Conservation (phyloP, 148 eudicot genomes). For the Amaranthus palmeri region DNA sequence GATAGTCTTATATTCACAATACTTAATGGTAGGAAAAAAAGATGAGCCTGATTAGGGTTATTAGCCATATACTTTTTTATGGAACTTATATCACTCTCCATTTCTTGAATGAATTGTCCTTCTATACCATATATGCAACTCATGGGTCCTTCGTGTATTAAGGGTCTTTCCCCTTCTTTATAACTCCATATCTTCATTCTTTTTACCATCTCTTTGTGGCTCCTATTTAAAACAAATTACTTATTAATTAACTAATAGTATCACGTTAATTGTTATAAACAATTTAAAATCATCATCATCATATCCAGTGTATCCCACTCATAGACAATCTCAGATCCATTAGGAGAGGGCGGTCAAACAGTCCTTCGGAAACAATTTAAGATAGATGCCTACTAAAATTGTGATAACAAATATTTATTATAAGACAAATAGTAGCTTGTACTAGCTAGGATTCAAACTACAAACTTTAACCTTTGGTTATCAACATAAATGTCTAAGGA, state of each 20-base stretch:
- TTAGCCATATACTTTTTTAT: constrained; percentile 18
- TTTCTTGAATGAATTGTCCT: constrained; percentile 54
- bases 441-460: too few relatives aligned
- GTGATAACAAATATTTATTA: too few relatives aligned
- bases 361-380: too few relatives aligned
- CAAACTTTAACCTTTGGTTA: too few relatives aligned
- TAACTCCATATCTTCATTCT: constrained; percentile 51
- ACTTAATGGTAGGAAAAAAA: constrained; percentile 41
- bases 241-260: background rate
- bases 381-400: too few relatives aligned
- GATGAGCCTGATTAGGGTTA: constrained; percentile 30
- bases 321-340: too few relatives aligned
- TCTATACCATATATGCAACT: constrained; percentile 44
- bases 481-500: too few relatives aligned
- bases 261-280: too few relatives aligned
- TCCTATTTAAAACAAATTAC: constrained; percentile 29
- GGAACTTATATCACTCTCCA: constrained; percentile 38
- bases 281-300: too few relatives aligned
- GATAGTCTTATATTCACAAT: constrained; percentile 39
- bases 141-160: constrained; percentile 50
- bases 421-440: too few relatives aligned
- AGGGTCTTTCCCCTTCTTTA: constrained; percentile 56
- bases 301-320: too few relatives aligned
- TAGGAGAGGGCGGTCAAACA: too few relatives aligned
- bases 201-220: constrained; percentile 62